Base-by-base conservation (phyloP, 2,329 filamentous ascomycete species). In the Hymenoscyphus albidus region DNA sequence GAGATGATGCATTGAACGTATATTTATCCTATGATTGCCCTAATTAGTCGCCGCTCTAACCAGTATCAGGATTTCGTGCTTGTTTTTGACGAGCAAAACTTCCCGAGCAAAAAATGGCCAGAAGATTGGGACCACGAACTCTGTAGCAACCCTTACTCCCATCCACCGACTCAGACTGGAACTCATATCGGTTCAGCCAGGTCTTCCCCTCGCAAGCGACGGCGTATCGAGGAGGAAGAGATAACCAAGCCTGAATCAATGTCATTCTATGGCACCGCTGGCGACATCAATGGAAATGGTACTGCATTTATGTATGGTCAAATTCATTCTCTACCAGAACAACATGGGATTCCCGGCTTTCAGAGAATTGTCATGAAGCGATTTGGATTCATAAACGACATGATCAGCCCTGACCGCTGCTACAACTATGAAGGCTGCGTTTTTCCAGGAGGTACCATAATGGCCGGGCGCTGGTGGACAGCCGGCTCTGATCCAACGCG, bases 291-390 rank as follows among this genome's bases (percentile, higher is more conserved):
- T 10, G 48, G 48, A 3, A n/a, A 54, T 54, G 70, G 70, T 3
- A 65, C 63, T 40, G 71, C 69, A 5, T 69, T 74, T 48, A 69
- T 75, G 38, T 74, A 70, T 62, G 83, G 83, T 56, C 82, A 80
- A 75, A 73, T 85, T 22, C 82, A 83, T 67, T 73, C 78, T 0
- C 72, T 85, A 1, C 80, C 80, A 0, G 69, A 75, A 2, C 83
- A 85, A 67, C 66, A 77, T 16, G 78, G 76, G 0, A 80, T 85
- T 13, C 78, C 79, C 0, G 83, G 83, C 22, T 86, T 81, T 76
- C 80, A 83, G 73, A 78, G 82, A 39, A 75, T 85, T 63, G 81
- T 79, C 0, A 80, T 85, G 75, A 81, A 85, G 78, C 83, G 83
- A 71, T 81, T 82, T 61, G 2, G 54, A 66, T 13, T 56, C 64